These are phyloP conservation scores for Pestalotiopsis sp. DNA, from an alignment of 2,329 filamentous ascomycete species.

Conservation along the genomic window DNA sequence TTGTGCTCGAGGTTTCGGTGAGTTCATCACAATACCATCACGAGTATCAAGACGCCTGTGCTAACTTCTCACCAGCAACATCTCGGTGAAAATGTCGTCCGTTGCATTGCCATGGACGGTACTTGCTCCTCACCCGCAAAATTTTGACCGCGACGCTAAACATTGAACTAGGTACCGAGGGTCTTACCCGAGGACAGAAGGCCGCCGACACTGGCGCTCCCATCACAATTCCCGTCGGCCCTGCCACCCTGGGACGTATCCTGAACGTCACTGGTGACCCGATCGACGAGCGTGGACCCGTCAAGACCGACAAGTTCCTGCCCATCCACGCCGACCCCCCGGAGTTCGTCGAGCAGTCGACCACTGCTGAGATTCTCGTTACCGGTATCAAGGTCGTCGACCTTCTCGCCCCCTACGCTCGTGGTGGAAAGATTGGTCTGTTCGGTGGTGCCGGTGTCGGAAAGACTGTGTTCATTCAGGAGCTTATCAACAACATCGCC, in stretches of 20 bases:
- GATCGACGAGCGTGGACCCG: slow-evolving; percentile 98
- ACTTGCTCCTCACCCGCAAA: slow-evolving; percentile 40
- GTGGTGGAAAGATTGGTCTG: slow-evolving; percentile 99
- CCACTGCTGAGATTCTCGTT: slow-evolving; percentile 91
- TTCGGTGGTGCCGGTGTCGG: slow-evolving; percentile 99
- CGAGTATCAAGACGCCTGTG: slow-evolving; percentile 27
- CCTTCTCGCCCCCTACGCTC: slow-evolving; percentile 96
- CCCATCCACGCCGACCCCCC: slow-evolving; percentile 96
- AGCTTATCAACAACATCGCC: slow-evolving; percentile 99
- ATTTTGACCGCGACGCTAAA: slow-evolving; percentile 23
- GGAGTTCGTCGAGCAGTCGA: slow-evolving; percentile 92
- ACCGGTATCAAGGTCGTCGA: slow-evolving; percentile 99
- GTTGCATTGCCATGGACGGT: slow-evolving; percentile 99
- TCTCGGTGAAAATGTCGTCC: slow-evolving; percentile 97
- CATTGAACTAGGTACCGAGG: slow-evolving; percentile 80
- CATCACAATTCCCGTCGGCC: slow-evolving; percentile 95
- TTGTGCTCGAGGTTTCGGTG: slow-evolving; percentile 97
- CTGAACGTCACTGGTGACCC: slow-evolving; percentile 99
- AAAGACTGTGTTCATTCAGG: slow-evolving; percentile 99
- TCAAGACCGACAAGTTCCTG: slow-evolving; percentile 85
- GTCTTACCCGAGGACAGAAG: slow-evolving; percentile 91
- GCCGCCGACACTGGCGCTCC: slow-evolving; percentile 88
- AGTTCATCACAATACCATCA: slow-evolving; percentile 24
- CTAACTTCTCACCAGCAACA: slow-evolving; percentile 75
- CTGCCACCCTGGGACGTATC: slow-evolving; percentile 94